Conservation (phyloP, 768 basidiomycete species). For the Termitomyces sp. region DNA sequence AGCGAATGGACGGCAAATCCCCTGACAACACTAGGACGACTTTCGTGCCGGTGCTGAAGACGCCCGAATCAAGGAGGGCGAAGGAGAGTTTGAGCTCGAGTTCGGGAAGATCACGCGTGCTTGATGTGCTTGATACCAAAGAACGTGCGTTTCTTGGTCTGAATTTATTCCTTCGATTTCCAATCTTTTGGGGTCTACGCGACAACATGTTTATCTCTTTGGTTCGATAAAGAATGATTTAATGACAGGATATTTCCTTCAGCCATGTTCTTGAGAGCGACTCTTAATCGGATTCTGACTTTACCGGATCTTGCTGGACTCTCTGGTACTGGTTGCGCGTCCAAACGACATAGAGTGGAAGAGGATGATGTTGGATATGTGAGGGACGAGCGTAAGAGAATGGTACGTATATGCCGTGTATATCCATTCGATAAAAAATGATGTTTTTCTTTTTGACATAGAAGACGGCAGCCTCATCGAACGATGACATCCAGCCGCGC, state of each 20-base stretch:
- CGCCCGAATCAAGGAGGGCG: slow-evolving; percentile 14
- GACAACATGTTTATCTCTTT: neutral
- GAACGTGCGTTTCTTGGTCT: slow-evolving; percentile 35
- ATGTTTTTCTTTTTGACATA: neutral
- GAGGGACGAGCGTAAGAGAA: neutral
- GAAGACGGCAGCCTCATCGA: neutral
- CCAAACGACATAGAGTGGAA: neutral
- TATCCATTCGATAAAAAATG: neutral
- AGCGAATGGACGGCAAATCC: neutral
- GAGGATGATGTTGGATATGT: neutral
- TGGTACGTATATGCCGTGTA: neutral
- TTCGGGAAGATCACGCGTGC: slow-evolving; percentile 29
- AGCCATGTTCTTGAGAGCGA: slow-evolving; percentile 34
- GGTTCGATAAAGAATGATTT: neutral
- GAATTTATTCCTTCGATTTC: neutral
- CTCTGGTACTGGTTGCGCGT: slow-evolving; percentile 3
- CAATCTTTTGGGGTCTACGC: neutral
- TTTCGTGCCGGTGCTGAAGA: slow-evolving; percentile 19
- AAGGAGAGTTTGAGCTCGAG: slow-evolving; percentile 12
- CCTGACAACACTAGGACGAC: neutral
- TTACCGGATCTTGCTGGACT: slow-evolving; percentile 44
- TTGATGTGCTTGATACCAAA: slow-evolving; percentile 37
- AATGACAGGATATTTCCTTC: neutral
- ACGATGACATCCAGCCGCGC: neutral
- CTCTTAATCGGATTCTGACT: slow-evolving; percentile 38